Evolutionary conservation across 768 basidiomycete genomes (phyloP), one percentile per base, ranked within the genome.

Genomic region (Calvatia gigantea): DNA sequence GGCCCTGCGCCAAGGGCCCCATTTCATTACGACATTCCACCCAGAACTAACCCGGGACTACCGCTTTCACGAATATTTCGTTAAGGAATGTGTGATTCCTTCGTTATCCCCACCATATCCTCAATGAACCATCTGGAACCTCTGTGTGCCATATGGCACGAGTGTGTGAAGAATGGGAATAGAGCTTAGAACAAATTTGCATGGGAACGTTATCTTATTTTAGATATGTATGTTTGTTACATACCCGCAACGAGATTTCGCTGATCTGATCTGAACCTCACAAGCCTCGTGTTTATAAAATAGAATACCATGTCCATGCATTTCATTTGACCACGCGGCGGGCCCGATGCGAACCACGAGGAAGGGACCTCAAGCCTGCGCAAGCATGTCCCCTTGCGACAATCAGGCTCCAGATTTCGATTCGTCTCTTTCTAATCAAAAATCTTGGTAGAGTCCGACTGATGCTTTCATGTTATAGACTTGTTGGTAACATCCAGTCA

Each of bases 1-100:
- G 46, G 94, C 94, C 15, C 70, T 94, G 15, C 83, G 86, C 2
- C 91, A 97, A 65, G 95, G 95, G 25, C 76, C 74, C 25, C 86
- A 93, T 66, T 75, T 98, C 58, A 78, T 94, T 27, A 94, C 94
- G 3, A 91, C 87, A 0, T 98, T 97, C 73, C 96, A 98, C 65
- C 96, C 95, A 0, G 96, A 98, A 69, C 75, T 98, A 42, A 94
- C 91, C 21, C 77, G 79, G 54, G 96, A 98, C 64, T 71, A 81
- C 56, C 83, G 95, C 35, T 91, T 98, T 65, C 95, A 97, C 68
- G 89, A 96, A 58, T 96, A 90, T 67, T 98, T 96, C 65, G 76
- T 96, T 38, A 76, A 76, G 52, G 79, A 85, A 63, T 93, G 89
- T 63, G 89, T 94, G 7, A 57, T 84, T 3, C 58, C 70, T 39